Percentiles rank a stretch among this genome's conserved stretches.
These are phyloP conservation scores for Amesomyces nigricolor DNA, from an alignment of 2,329 filamentous ascomycete genomes.

Conservation along the genomic window DNA sequence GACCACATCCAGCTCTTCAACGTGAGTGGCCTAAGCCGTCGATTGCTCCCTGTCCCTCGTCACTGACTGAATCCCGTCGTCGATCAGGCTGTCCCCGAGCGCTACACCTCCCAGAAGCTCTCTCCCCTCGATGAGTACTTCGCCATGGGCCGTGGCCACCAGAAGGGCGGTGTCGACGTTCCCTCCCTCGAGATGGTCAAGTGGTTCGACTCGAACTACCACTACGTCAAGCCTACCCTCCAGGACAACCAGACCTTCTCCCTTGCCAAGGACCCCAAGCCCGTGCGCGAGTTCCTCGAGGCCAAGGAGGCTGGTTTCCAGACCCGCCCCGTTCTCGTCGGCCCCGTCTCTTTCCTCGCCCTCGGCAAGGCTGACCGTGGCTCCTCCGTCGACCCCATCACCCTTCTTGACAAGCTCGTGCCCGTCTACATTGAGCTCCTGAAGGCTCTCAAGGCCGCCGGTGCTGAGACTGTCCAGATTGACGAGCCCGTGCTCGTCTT, in stretches of 20 bases:
- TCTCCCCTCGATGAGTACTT: conserved; percentile 94
- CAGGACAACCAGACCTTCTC: conserved; percentile 97
- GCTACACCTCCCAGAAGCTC: conserved; percentile 87
- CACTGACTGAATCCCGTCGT: conserved; percentile 6
- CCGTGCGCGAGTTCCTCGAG: conserved; percentile 89
- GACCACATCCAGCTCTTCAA: conserved; percentile 98
- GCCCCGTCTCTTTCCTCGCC: conserved; percentile 94
- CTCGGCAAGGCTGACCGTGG: conserved; percentile 97
- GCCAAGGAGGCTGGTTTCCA: conserved; percentile 92
- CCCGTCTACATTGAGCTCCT: conserved; percentile 94
- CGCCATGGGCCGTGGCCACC: conserved; percentile 97
- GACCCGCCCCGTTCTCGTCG: conserved; percentile 91
- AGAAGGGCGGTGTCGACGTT: conserved; percentile 90
- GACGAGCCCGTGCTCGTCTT: conserved; percentile 97
- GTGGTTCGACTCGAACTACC: conserved; percentile 99
- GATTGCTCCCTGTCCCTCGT: conserved; percentile 13
- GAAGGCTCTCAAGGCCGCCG: conserved; percentile 87
- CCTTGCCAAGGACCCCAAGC: conserved; percentile 82
- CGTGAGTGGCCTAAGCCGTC: conserved; percentile 48
- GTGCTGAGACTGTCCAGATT: conserved; percentile 95
- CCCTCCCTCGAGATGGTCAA: conserved; percentile 98
- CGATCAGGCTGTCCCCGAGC: conserved; percentile 74
- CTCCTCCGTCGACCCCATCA: conserved; percentile 87
- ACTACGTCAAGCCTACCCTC: conserved; percentile 99
- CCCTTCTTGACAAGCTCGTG: conserved; percentile 85